Evolutionary conservation across 2,329 filamentous ascomycete species (phyloP).

Genomic region (Chaetomium globosum): DNA sequence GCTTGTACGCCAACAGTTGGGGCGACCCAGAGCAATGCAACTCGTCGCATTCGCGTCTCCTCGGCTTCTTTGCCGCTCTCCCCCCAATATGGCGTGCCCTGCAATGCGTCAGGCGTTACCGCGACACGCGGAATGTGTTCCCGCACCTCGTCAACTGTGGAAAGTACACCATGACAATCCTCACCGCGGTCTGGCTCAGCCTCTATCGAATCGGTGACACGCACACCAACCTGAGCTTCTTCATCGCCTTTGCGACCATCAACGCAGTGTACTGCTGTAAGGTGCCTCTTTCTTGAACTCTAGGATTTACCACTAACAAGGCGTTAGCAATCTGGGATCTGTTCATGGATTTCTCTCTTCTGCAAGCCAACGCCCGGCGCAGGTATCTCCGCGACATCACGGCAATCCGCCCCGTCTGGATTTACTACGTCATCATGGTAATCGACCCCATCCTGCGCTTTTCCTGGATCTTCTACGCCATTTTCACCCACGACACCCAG

Average conservation of each 20-base stretch:
- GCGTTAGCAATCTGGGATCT: conserved; percentile 82
- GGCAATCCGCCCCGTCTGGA: conserved; percentile 75
- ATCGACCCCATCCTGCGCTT: conserved; percentile 85
- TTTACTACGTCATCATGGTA: conserved; percentile 84
- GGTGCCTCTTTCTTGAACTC: conserved; percentile 34
- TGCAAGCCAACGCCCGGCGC: conserved; percentile 72
- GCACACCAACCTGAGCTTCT: conserved; percentile 64
- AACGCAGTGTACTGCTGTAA: conserved; percentile 81
- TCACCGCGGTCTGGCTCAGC: conserved; percentile 76
- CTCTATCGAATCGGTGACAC: conserved; percentile 75
- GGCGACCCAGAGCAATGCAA: conserved; percentile 75
- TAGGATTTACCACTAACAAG: conserved; percentile 8
- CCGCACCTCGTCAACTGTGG: conserved; percentile 90
- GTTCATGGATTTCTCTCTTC: conserved; percentile 93
- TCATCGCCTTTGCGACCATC: conserved; percentile 77
- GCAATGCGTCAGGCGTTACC: conserved; percentile 88
- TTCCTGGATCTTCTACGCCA: conserved; percentile 91
- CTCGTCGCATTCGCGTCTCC: conserved; percentile 76
- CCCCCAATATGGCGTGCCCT: conserved; percentile 88
- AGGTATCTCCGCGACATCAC: conserved; percentile 74
- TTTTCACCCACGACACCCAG: conserved; percentile 77
- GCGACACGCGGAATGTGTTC: conserved; percentile 82
- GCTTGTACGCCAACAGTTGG: conserved; percentile 83
- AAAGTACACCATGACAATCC: conserved; percentile 85
- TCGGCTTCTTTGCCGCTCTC: conserved; percentile 82